Evolutionary conservation across 2,329 filamentous ascomycete genomes (phyloP).

Genomic region (Decorospora gaudefroyi): DNA sequence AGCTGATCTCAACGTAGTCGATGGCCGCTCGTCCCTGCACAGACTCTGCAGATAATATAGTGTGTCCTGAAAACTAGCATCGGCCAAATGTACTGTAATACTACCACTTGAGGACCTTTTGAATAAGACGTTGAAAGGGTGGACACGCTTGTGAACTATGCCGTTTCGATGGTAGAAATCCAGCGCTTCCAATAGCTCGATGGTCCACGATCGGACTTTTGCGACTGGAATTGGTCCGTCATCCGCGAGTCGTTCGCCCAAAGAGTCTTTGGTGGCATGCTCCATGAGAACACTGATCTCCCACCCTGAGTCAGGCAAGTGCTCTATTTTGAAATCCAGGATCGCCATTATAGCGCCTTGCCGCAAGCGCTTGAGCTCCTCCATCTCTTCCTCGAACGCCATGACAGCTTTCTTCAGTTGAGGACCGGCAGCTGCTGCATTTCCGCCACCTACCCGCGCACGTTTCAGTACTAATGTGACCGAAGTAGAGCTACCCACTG

Average conservation of each 20-base stretch:
- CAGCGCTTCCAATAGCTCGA: constrained; percentile 85
- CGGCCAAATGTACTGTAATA: constrained; percentile 71
- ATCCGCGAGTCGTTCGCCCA: constrained; percentile 80
- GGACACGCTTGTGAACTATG: constrained; percentile 80
- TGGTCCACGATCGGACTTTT: constrained; percentile 85
- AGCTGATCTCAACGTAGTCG: constrained; percentile 69
- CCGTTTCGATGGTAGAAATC: constrained; percentile 85
- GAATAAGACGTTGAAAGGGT: constrained; percentile 77
- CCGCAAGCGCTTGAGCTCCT: constrained; percentile 72
- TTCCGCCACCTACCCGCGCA: constrained; percentile 48
- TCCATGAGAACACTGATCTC: constrained; percentile 76
- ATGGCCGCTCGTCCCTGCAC: constrained; percentile 56
- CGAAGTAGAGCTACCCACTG: constrained; percentile 58
- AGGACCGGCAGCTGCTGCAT: constrained; percentile 65
- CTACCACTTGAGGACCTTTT: constrained; percentile 71
- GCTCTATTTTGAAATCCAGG: constrained; percentile 76
- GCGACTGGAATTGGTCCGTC: constrained; percentile 73
- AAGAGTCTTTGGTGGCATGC: constrained; percentile 77
- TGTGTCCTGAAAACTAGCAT: constrained; percentile 71
- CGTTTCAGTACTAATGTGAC: constrained; percentile 67
- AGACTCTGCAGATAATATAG: constrained; percentile 65
- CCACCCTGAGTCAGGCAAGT: constrained; percentile 61
- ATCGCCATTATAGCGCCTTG: constrained; percentile 80
- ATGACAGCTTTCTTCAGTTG: constrained; percentile 77
- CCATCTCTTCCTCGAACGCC: constrained; percentile 74